phyloP scores from a whole-genome alignment of 805 yeast species.

The Starmerella davenportii region DNA sequence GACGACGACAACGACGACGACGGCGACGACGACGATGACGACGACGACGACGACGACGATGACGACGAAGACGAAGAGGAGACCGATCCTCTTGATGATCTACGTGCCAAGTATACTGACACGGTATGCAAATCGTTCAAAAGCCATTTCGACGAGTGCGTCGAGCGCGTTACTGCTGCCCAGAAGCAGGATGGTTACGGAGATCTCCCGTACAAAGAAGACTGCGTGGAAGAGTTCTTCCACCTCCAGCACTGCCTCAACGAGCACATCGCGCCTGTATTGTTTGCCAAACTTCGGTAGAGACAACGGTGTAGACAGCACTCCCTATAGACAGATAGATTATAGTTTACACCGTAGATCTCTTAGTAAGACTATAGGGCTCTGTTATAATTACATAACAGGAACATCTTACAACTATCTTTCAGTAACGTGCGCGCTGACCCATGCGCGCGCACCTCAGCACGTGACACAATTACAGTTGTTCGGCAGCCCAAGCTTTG shows the following conservation, averaged over 20 bases:
- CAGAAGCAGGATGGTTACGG: conserved; percentile 72
- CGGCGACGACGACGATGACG: conserved; percentile 30
- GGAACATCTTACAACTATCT: too few relatives aligned
- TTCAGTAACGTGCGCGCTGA: too few relatives aligned
- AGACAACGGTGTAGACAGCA: too few relatives aligned
- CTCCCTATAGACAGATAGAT: too few relatives aligned
- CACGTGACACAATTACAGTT: too few relatives aligned
- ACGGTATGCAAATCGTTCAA: conserved; percentile 52
- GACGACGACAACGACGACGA: conserved; percentile 22
- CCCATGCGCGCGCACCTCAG: too few relatives aligned
- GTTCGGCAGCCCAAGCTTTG: background rate
- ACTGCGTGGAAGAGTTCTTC: conserved; percentile 96
- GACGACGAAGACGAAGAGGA: conserved; percentile 55
- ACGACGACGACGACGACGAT: conserved; percentile 40
- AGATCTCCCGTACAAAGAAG: conserved; percentile 71
- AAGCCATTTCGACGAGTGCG: conserved; percentile 89
- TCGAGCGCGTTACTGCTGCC: conserved; percentile 81
- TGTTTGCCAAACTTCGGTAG: conserved; percentile 71
- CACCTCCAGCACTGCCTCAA: conserved; percentile 87
- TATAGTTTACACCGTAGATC: background rate
- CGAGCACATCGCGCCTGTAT: conserved; percentile 79
- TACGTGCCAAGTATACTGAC: conserved; percentile 33
- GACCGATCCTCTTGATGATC: conserved; percentile 45
- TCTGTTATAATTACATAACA: background rate
- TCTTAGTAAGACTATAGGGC: background rate